phyloP scores from a whole-genome alignment of 2,329 filamentous ascomycete species.

The Tolypocladium pustulatum region DNA sequence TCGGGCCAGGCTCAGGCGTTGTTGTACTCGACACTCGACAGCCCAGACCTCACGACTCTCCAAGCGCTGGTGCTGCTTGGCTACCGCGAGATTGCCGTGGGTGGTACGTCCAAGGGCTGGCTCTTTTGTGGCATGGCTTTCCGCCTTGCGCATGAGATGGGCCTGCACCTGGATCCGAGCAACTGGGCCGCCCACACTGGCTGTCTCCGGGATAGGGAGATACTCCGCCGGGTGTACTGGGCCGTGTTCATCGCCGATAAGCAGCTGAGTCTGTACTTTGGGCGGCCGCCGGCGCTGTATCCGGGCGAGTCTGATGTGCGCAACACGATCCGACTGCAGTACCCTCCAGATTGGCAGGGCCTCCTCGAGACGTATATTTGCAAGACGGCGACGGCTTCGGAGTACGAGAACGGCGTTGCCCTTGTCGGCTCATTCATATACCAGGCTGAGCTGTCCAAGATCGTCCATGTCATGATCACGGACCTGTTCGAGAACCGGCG shows the following conservation, averaged over 20 bases:
- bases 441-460: slow-evolving; percentile 36
- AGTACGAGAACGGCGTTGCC: slow-evolving; percentile 34
- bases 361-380: slow-evolving; percentile 37
- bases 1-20: slow-evolving; percentile 32
- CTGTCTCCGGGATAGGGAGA: slow-evolving; percentile 30
- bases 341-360: slow-evolving; percentile 36
- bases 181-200: slow-evolving; percentile 34
- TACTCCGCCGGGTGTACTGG: slow-evolving; percentile 39
- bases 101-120: slow-evolving; percentile 39
- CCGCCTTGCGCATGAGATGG: slow-evolving; percentile 40
- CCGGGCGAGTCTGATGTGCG: slow-evolving; percentile 38
- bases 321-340: slow-evolving; percentile 36
- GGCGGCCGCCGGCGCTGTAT: slow-evolving; percentile 36
- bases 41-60: slow-evolving; percentile 34
- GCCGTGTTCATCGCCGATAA: slow-evolving; percentile 39
- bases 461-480: slow-evolving; percentile 37
- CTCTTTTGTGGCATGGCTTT: slow-evolving; percentile 42
- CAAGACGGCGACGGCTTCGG: slow-evolving; percentile 29
- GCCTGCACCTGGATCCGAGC: slow-evolving; percentile 37
- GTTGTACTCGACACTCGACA: slow-evolving; percentile 32
- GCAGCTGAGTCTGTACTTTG: slow-evolving; percentile 40
- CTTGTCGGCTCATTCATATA: slow-evolving; percentile 35
- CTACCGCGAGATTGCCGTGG: slow-evolving; percentile 35
- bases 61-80: slow-evolving; percentile 34
- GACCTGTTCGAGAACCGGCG: slow-evolving; percentile 39